Base-by-base conservation (phyloP, 305 asterid genomes). In the Solanum hybrid region DNA sequence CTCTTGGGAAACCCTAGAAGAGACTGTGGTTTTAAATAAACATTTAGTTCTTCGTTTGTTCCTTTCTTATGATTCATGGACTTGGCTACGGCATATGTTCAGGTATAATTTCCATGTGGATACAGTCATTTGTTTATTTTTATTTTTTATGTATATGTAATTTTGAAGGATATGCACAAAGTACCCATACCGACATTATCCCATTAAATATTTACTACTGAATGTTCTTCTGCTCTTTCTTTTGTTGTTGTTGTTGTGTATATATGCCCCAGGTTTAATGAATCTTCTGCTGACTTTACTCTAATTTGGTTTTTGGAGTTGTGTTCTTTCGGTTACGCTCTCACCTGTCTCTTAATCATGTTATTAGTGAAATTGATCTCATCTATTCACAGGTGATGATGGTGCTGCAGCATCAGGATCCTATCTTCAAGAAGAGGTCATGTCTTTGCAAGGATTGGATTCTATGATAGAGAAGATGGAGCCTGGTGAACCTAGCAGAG, bases 361-460 rank as follows among this genome's bases (percentile, higher is more conserved):
- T 83, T 27, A 27, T 17, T 41, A 41, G 68, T 82, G 15, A 38
- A 80, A 82, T 82, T 41, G 12, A 41, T 26, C 83, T 27, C 39
- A 27, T 38, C 88, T 90, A 88, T 88, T 86, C 91, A n/a, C 93
- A 97, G 99, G 95, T 85, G 92, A 89, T 37, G 93, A 92, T 85
- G 94, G 85, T 86, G 90, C 90, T 91, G 90, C 91, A 75, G 87
- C 91, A 41, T 80, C 95, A 3, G 96, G 94, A 36, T 94, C 96
- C 78, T 95, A 89, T 90, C 99, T 97, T 78, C 93, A 89, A 77
- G 98, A 97, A 93, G 99, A 97, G 38, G 95, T 97, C 41, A 84
- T 95, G 95, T 92, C 97, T 86, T 93, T 97, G 95, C 94, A 93
- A 94, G 98, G 96, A 85, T 91, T 97, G 88, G 98, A 96, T 75